Evolutionary conservation across 2,329 filamentous ascomycete species (phyloP).

Genomic region (Hypoxylon sp.): DNA sequence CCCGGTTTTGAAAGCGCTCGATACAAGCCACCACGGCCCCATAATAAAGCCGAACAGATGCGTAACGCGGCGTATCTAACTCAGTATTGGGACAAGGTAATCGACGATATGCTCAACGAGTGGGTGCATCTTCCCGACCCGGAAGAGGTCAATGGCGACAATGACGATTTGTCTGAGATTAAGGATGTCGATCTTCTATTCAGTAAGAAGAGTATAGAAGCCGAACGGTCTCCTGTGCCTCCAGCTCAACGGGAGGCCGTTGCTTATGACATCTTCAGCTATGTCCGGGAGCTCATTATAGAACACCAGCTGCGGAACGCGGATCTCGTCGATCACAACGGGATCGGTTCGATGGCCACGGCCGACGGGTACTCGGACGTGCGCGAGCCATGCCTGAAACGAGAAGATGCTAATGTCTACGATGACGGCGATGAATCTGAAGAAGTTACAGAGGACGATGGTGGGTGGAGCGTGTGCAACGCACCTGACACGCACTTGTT

Average conservation of each 20-base stretch:
- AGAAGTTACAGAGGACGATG: conserved; percentile 44
- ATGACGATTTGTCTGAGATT: conserved; percentile 36
- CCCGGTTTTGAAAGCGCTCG: conserved; percentile 65
- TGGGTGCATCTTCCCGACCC: conserved; percentile 58
- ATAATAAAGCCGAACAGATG: conserved; percentile 64
- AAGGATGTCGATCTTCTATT: conserved; percentile 41
- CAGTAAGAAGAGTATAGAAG: conserved; percentile 26
- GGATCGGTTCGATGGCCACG: conserved; percentile 55
- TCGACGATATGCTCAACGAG: conserved; percentile 56
- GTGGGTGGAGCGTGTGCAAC: conserved; percentile 55
- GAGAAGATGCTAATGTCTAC: conserved; percentile 8
- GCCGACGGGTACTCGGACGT: conserved; percentile 58
- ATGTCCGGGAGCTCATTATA: conserved; percentile 59
- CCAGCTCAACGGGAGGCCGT: conserved; percentile 58
- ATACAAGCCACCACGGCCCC: conserved; percentile 58
- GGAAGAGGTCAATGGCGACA: conserved; percentile 34
- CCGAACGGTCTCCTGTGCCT: conserved; percentile 46
- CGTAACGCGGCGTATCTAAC: conserved; percentile 67
- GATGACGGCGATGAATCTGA: conserved; percentile 46
- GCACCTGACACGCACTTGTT: conserved; percentile 63
- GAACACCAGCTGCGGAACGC: conserved; percentile 62
- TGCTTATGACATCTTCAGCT: conserved; percentile 57
- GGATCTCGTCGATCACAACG: conserved; percentile 58
- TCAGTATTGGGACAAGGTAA: conserved; percentile 61
- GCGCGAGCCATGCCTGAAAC: conserved; percentile 57